Base-by-base conservation (phyloP, 192 early-diverging fungal species). In the Umbelopsis vinacea region DNA sequence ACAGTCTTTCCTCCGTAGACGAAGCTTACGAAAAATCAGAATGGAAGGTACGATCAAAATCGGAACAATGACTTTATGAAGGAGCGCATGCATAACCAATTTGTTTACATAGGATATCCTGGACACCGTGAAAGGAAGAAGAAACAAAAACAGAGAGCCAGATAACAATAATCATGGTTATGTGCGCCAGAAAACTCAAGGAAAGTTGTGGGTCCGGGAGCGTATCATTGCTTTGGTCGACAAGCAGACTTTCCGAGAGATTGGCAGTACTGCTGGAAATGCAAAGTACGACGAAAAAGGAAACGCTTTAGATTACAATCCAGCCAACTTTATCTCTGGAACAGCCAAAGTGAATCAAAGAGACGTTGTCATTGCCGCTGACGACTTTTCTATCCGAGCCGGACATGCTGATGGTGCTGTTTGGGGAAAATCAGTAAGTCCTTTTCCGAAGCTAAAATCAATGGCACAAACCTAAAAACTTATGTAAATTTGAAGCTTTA, bases 371-470 rank as follows among this genome's bases (percentile, higher is more conserved):
- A 52, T 80, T 1, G 79, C 70, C 33, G 79, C 74, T 40, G 79
- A 80, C 46, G 79, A 80, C 48, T 80, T 80, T 73, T 69, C 74
- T n/a, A 75, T 80, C 33, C 79, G 79, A 43, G 79, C 74, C 38
- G 79, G 79, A 9, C 78, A 80, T 69, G 79, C 74, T 33, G 79
- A 80, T 55, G 79, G 79, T 52, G 79, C 79, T 4, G 67, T 80
- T 14, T 74, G 74, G 69, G 68, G 71, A 19, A 80, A 80, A 73
- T 75, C 79, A 17, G 78, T 79, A 46, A 72, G 52, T 46, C 12
- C 21, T 22, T 24, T 35, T 29, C 29, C 2, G 37, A 43, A 26
- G 46, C 19, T 9, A 9, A 29, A 6, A 11, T 69, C 21, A 2
- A 33, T 24, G 12, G 6, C 11, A 47, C 8, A 37, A 45, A 19